Evolutionary conservation across 1,284 basidiomycete genomes (phyloP).

Genomic region (Retiboletus flavoniger): DNA sequence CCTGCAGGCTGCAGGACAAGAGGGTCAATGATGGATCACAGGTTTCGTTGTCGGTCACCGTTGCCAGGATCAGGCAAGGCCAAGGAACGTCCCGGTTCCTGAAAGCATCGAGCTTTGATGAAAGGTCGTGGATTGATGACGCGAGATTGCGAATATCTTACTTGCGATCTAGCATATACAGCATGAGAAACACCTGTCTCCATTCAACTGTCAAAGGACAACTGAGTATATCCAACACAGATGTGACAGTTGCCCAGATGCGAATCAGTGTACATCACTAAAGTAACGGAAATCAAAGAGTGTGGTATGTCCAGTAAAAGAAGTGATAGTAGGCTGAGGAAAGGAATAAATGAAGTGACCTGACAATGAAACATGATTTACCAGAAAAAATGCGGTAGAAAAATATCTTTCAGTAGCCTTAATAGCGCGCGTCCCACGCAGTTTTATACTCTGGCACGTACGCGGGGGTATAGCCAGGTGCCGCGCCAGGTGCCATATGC

Average conservation of each 20-base stretch:
- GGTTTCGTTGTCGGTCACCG: slow-evolving; percentile 38
- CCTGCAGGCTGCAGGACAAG: slow-evolving; percentile 39
- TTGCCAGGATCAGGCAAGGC: slow-evolving; percentile 54
- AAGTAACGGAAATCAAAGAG: neutral
- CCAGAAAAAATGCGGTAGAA: neutral
- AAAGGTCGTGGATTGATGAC: neutral
- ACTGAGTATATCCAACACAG: neutral
- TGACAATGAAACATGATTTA: neutral
- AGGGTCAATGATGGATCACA: slow-evolving; percentile 18
- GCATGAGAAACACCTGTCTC: neutral
- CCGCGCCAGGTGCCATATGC: slow-evolving; percentile 19
- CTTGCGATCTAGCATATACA: neutral
- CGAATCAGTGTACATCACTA: slow-evolving; percentile 1
- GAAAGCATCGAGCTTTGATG: slow-evolving; percentile 3
- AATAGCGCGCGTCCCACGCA: slow-evolving; percentile 27
- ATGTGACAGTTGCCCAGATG: neutral
- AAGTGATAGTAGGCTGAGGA: neutral
- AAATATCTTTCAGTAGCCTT: neutral
- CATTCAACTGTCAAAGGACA: neutral
- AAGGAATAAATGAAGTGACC: neutral
- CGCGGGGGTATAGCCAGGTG: slow-evolving; percentile 13
- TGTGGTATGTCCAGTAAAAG: neutral
- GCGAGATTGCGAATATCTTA: neutral
- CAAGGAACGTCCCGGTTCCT: slow-evolving; percentile 47
- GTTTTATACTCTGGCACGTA: slow-evolving; percentile 23